Evolutionary conservation across 2,329 filamentous ascomycete genomes (phyloP), one percentile per base, ranked within the genome.

Genomic region (Aspergillus hiratsukae): DNA sequence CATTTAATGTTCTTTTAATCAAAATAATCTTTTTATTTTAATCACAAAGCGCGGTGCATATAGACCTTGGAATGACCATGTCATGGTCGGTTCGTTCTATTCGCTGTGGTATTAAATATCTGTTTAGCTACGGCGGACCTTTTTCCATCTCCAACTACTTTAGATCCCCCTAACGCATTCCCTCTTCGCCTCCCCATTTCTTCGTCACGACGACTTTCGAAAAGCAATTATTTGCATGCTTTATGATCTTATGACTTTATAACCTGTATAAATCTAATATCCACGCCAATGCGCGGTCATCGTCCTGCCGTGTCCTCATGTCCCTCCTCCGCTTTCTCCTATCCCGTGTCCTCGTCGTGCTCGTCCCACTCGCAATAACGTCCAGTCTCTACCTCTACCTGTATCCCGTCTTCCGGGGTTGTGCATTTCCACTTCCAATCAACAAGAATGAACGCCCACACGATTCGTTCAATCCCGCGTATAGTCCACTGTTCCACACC

Each of bases 351-450:
- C 76, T 80, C 69, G 67, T 75, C 67, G 67, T 81, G 60, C 73
- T 86, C 40, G 69, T 88, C 48, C 86, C 90, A 50, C 68, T 93
- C 69, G 87, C 89, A 57, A 66, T 93, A 68, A 75, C 84, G 61
- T 83, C 84, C 68, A 90, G 89, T 52, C 66, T 86, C 62, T 95
- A 92, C 76, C 81, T 97, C 53, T 97, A 97, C 77, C 79, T 93
- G 41, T 97, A 96, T 71, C 92, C 94, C 8, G 69, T 90, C 64
- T 87, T 96, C 68, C 82, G 85, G 63, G 83, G 84, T 67, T 97
- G 92, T 78, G 86, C 83, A 40, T 97, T 97, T 74, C 90, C 92
- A 10, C 72, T 69, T 78, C 61, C 80, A 49, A 49, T 51, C 25
- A 52, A 58, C 28, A 52, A 57, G 48, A 58, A 54, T 21, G 23